phyloP scores from a whole-genome alignment of 805 yeast species.

The Yamadazyma kitorensis region DNA sequence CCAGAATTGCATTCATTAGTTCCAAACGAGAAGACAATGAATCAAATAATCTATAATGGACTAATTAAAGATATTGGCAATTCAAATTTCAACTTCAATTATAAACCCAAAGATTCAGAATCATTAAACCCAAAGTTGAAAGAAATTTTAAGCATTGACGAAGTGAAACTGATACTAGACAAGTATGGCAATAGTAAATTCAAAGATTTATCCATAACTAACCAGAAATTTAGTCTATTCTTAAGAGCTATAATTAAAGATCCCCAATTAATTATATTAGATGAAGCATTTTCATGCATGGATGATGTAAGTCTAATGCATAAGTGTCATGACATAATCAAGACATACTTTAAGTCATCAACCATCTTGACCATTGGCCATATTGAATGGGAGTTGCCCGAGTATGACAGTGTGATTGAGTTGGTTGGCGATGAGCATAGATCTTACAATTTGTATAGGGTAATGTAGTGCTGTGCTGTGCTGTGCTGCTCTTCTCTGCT shows the following conservation, averaged over 20 bases:
- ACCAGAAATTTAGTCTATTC: conserved; percentile 76
- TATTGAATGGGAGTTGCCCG: conserved; percentile 74
- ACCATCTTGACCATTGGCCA: conserved; percentile 83
- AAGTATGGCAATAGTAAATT: conserved; percentile 41
- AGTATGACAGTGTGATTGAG: conserved; percentile 48
- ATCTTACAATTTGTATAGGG: conserved; percentile 18
- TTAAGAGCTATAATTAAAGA: conserved; percentile 73
- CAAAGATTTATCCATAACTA: conserved; percentile 56
- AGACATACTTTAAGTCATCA: conserved; percentile 34
- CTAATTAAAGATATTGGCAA: conserved; percentile 58
- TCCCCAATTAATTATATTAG: conserved; percentile 78
- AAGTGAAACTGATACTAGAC: conserved; percentile 27
- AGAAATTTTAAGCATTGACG: conserved; percentile 11
- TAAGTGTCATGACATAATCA: conserved; percentile 31
- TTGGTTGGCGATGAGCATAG: conserved; percentile 29
- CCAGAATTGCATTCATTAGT: conserved; percentile 93
- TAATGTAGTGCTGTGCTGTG: too few relatives aligned
- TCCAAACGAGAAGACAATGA: conserved; percentile 52
- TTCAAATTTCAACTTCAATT: conserved; percentile 42
- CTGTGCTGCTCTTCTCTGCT: too few relatives aligned
- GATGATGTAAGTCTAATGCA: conserved; percentile 47
- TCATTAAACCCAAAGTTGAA: conserved; percentile 10
- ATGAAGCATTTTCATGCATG: conserved; percentile 94
- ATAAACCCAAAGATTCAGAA: conserved; percentile 11
- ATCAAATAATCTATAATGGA: conserved; percentile 69